Percentiles rank a stretch among this genome's conserved stretches.
Conservation (phyloP, 31 red algal species). For the Bonnemaisonia californica region DNA sequence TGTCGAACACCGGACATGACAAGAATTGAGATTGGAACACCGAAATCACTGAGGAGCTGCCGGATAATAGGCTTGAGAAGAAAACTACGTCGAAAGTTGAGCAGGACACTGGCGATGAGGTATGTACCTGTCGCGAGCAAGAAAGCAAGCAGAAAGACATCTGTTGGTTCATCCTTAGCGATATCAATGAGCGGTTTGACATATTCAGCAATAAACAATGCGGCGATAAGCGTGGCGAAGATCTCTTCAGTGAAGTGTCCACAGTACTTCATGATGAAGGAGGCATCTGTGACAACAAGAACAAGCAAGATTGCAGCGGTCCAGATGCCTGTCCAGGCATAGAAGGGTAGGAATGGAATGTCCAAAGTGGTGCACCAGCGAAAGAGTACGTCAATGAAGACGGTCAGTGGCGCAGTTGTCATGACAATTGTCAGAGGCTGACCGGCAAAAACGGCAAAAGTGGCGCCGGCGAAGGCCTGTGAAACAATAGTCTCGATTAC, state of each 20-base stretch:
- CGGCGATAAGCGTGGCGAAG: conserved; percentile 84
- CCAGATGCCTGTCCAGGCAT: conserved; percentile 99
- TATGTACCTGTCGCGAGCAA: conserved; percentile 78
- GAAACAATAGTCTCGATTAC: conserved; percentile 91
- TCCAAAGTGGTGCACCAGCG: conserved; percentile 69
- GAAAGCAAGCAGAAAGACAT: conserved; percentile 77
- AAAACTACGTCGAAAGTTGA: conserved; percentile 72
- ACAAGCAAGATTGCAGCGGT: conserved; percentile 83
- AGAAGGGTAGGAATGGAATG: conserved; percentile 92
- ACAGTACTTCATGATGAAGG: conserved; percentile 75
- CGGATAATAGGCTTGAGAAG: conserved; percentile 79
- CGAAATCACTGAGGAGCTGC: conserved; percentile 86
- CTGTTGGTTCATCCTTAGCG: conserved; percentile 63
- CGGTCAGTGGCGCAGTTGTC: conserved; percentile 84
- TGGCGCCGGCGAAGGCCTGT: conserved; percentile 71
- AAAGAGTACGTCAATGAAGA: conserved; percentile 85
- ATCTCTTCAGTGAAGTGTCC: conserved; percentile 98
- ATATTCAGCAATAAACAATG: conserved; percentile 82
- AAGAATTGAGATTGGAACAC: conserved; percentile 63
- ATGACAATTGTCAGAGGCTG: conserved; percentile 94
- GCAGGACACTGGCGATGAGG: conserved; percentile 63
- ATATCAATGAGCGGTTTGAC: conserved; percentile 77
- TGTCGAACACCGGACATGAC: conserved; percentile 63
- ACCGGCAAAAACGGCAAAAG: conserved; percentile 82
- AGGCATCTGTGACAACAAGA: conserved; percentile 68